Evolutionary conservation across 2,329 filamentous ascomycete genomes (phyloP).

Genomic region (Dactylellina drechsleri): DNA sequence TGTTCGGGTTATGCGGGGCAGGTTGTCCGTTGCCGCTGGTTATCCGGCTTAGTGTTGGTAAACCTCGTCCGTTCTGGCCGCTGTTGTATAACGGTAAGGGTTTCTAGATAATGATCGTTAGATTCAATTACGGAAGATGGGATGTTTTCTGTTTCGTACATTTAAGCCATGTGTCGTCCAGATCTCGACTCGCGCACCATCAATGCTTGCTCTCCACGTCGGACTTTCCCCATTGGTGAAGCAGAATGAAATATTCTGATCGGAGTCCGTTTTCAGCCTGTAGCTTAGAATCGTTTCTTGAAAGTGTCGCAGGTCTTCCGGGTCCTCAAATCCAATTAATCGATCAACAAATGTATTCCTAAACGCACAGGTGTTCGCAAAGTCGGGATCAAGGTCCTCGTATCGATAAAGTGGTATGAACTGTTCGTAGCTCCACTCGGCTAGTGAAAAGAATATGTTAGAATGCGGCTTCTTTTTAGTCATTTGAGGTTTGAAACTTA

Average conservation of each 20-base stretch:
- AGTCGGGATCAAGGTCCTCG: conserved; percentile 33
- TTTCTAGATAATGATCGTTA: conserved; percentile 17
- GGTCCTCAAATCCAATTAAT: conserved; percentile 36
- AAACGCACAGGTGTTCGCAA: conserved; percentile 37
- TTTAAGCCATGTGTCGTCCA: conserved; percentile 28
- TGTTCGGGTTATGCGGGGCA: conserved; percentile 5
- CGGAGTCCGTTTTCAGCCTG: conserved; percentile 26
- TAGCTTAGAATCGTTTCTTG: conserved; percentile 37
- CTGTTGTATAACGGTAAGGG: conserved; percentile 12
- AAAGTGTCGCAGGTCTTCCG: conserved; percentile 29
- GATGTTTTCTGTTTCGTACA: conserved; percentile 12
- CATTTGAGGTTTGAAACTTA: conserved; percentile 5
- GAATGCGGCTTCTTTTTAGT: not conserved
- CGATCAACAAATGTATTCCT: conserved; percentile 30
- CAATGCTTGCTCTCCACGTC: conserved; percentile 10
- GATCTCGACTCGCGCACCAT: conserved; percentile 34
- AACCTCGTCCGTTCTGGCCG: conserved; percentile 13
- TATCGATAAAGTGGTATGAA: conserved; percentile 44
- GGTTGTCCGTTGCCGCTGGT: conserved; percentile 14
- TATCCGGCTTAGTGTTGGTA: conserved; percentile 17
- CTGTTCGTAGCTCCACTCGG: conserved; percentile 27
- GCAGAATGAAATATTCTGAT: conserved; percentile 32
- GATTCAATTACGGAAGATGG: not conserved
- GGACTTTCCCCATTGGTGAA: conserved; percentile 29
- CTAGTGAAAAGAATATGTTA: not conserved